These are phyloP conservation scores for Leccinum pellstonianum DNA, from an alignment of 768 basidiomycete species.

Conservation along the genomic window DNA sequence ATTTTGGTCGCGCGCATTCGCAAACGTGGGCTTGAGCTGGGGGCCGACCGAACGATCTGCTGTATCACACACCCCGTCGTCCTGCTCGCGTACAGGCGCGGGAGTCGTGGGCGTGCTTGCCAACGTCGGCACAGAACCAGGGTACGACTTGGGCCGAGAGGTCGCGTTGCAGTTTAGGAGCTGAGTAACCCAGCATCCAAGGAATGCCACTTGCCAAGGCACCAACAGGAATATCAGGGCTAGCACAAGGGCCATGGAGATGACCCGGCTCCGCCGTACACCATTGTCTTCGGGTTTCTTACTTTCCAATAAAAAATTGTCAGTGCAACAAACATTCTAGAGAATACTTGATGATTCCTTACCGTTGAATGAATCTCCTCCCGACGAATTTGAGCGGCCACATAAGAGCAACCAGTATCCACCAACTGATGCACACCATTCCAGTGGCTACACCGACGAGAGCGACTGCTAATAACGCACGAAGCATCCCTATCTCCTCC, in stretches of 20 bases:
- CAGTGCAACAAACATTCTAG: background rate
- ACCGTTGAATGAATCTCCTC: constrained; percentile 18
- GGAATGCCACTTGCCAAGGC: constrained; percentile 92
- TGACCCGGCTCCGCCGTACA: constrained; percentile 46
- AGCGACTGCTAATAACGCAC: constrained; percentile 51
- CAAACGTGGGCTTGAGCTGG: constrained; percentile 6
- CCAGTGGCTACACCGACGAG: constrained; percentile 62
- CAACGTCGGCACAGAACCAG: constrained; percentile 29
- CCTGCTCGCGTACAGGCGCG: constrained; percentile 21
- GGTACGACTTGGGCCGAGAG: constrained; percentile 12
- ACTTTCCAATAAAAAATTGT: background rate
- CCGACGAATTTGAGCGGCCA: constrained; percentile 38
- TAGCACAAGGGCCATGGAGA: constrained; percentile 62
- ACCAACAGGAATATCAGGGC: constrained; percentile 68
- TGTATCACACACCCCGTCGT: background rate
- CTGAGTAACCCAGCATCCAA: constrained; percentile 82
- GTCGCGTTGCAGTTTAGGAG: constrained; percentile 57
- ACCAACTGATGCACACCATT: constrained; percentile 61
- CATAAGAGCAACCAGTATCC: constrained; percentile 47
- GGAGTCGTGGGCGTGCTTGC: constrained; percentile 24
- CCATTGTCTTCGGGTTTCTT: constrained; percentile 35
- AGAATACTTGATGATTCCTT: background rate
- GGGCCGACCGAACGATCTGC: background rate
- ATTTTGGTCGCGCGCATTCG: constrained; percentile 46
- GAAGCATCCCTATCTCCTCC: constrained; percentile 42